phyloP scores from a whole-genome alignment of 1,139 yeast genomes.

The Sugiyamaella paludigena region DNA sequence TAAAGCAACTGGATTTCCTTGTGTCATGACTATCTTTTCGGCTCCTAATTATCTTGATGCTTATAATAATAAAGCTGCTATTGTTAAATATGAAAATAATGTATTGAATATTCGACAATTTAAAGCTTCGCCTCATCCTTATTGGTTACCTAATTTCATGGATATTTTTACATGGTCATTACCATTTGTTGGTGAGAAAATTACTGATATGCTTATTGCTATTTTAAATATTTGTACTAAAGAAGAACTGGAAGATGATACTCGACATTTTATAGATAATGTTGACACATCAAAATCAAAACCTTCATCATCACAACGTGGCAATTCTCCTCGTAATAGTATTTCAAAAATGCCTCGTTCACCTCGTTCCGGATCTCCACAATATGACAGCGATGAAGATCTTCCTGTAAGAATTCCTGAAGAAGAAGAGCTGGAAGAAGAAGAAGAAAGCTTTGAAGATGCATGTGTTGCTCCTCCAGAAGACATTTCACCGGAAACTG shows the following conservation, averaged over 20 bases:
- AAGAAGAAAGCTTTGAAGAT: conserved; percentile 9
- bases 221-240: conserved; percentile 92
- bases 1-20: conserved; percentile 85
- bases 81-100: conserved; percentile 80
- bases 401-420: conserved; percentile 10
- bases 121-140: conserved; percentile 91
- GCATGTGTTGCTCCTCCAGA: conserved; percentile 4
- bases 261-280: conserved; percentile 33
- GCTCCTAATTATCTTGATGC: conserved; percentile 96
- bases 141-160: conserved; percentile 96
- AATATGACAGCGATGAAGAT: conserved; percentile 11
- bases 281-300: conserved; percentile 22
- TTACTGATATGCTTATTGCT: conserved; percentile 89
- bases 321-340: conserved; percentile 8
- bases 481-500: conserved; percentile 33
- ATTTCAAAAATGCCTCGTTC: conserved; percentile 5
- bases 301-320: neutral
- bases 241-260: conserved; percentile 84
- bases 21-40: conserved; percentile 85
- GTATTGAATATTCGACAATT: conserved; percentile 96
- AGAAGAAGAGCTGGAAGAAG: conserved; percentile 5
- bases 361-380: conserved; percentile 1
- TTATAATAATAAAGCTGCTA: conserved; percentile 95
- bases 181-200: conserved; percentile 95
- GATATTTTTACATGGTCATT: conserved; percentile 97